These are phyloP conservation scores for Aspergillus carlsbadensis DNA, from an alignment of 495 filamentous ascomycete genomes.

Conservation along the genomic window DNA sequence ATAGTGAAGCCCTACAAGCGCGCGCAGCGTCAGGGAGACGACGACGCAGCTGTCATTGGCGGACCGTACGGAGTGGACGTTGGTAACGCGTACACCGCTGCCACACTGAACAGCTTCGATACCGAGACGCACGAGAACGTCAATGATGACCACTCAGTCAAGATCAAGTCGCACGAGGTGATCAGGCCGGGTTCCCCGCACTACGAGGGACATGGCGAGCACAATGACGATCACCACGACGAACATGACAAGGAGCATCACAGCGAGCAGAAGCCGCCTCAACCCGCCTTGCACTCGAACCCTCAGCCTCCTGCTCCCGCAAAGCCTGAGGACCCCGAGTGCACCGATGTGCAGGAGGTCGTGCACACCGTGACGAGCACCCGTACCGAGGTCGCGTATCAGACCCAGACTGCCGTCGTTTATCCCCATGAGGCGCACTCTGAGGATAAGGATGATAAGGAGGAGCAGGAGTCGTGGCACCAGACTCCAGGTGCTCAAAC, in stretches of 20 bases:
- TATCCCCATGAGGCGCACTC: not conserved
- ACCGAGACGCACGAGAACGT: slow-evolving; percentile 23
- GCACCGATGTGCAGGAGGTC: slow-evolving; percentile 25
- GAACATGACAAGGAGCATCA: not conserved
- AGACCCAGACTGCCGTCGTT: not conserved
- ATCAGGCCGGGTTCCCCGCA: not conserved
- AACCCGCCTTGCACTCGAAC: not conserved
- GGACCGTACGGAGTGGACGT: slow-evolving; percentile 27
- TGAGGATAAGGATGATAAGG: not conserved
- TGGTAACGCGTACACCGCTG: slow-evolving; percentile 11
- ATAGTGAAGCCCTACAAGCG: too few relatives aligned
- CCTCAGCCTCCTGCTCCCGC: not conserved
- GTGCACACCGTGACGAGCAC: slow-evolving; percentile 34
- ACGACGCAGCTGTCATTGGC: not conserved
- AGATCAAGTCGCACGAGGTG: slow-evolving; percentile 4
- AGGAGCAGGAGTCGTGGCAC: not conserved
- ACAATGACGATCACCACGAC: too few relatives aligned
- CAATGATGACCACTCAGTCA: slow-evolving; percentile 31
- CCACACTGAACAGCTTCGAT: slow-evolving; percentile 12
- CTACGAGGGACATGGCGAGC: not conserved
- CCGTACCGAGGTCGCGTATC: slow-evolving; percentile 5
- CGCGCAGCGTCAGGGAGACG: not conserved
- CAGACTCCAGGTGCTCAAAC: too few relatives aligned
- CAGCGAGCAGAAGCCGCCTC: not conserved
- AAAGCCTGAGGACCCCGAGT: not conserved